Conservation (phyloP, 345 rosid species). For the Gossypium arboreum region DNA sequence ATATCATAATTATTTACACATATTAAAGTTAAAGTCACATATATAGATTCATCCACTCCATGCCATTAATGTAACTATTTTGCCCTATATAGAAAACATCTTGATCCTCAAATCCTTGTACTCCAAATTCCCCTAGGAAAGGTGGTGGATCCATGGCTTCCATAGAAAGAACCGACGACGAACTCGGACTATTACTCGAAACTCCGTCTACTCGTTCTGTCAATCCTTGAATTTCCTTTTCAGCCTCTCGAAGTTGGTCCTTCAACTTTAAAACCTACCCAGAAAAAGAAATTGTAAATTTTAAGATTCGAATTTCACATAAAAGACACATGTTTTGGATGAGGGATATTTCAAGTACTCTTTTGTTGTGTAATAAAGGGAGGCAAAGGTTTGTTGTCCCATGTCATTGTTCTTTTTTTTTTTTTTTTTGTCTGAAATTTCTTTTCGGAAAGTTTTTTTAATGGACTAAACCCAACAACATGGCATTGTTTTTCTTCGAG, state of each 20-base stretch:
- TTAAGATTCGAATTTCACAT: neutral
- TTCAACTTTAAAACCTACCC: constrained; percentile 53
- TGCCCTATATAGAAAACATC: constrained; percentile 43
- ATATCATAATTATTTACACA: constrained; percentile 10
- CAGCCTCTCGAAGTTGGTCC: constrained; percentile 42
- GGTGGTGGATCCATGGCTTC: constrained; percentile 36
- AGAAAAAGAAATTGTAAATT: neutral
- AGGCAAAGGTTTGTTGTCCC: constrained; percentile 27
- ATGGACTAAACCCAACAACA: constrained; percentile 7
- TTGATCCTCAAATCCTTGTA: constrained; percentile 33
- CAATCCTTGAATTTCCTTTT: constrained; percentile 48
- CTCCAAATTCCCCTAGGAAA: constrained; percentile 40
- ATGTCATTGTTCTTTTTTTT: constrained; percentile 11
- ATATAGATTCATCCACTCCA: constrained; percentile 57
- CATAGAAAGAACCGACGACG: constrained; percentile 47
- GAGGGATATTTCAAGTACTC: neutral
- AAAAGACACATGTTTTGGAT: neutral
- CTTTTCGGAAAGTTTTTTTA: neutral
- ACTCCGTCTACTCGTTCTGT: constrained; percentile 38
- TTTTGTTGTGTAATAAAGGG: constrained; percentile 38
- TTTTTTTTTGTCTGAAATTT: neutral
- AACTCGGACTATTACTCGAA: constrained; percentile 50
- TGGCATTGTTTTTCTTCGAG: constrained; percentile 37
- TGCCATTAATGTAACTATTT: constrained; percentile 31
- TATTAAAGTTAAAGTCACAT: constrained; percentile 8